These are phyloP conservation scores for Clarireedia hainanense DNA, from an alignment of 2,329 filamentous ascomycete genomes.

Conservation along the genomic window DNA sequence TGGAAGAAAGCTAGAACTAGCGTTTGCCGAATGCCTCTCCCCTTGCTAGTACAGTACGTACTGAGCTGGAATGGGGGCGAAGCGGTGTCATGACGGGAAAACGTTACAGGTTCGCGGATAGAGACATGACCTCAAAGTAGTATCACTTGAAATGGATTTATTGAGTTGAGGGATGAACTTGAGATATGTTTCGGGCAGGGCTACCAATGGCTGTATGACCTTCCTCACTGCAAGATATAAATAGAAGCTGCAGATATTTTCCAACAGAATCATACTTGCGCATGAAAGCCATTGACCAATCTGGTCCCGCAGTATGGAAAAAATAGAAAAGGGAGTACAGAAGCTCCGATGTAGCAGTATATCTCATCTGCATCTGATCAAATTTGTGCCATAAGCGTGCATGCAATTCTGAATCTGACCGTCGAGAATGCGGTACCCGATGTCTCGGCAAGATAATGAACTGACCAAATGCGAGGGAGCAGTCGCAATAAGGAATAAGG, in stretches of 20 bases:
- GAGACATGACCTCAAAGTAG: conserved; percentile 4
- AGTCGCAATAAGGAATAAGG: conserved; percentile 1
- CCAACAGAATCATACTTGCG: background rate
- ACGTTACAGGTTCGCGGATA: background rate
- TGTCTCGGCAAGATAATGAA: too few species aligned
- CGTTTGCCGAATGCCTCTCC: background rate
- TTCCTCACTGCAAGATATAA: background rate
- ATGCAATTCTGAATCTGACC: background rate
- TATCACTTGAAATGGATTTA: background rate
- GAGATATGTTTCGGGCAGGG: background rate
- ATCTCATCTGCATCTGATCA: too few species aligned
- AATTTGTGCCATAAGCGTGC: background rate
- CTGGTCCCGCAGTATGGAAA: background rate
- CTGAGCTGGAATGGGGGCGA: background rate
- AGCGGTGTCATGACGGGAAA: background rate
- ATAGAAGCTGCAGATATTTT: background rate
- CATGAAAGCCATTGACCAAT: background rate
- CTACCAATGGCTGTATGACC: background rate
- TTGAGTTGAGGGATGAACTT: background rate
- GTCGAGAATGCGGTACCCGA: background rate
- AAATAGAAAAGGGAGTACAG: background rate
- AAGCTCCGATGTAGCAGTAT: too few species aligned
- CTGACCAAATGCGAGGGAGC: too few species aligned
- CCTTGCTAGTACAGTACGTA: too few species aligned
- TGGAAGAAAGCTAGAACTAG: background rate